Base-by-base conservation (phyloP, 1,284 basidiomycete genomes). In the Albatrellus sp. region DNA sequence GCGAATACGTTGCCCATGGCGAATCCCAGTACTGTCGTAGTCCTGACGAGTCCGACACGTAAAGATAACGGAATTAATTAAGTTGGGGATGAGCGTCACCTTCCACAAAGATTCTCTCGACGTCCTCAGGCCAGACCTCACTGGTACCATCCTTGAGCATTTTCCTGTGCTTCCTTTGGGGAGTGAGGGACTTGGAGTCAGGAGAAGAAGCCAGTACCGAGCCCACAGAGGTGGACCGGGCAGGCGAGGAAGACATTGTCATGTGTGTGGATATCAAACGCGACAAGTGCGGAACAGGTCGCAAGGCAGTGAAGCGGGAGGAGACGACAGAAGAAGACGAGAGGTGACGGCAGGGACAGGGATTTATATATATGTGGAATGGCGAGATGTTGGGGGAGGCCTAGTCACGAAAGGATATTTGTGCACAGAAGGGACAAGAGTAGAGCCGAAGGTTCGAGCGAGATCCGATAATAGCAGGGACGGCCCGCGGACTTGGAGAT, bases 111-210 rank as follows among this genome's bases (percentile, higher is more conserved):
- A 81, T 60, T 55, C 70, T 69, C 57, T 87, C 84, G 54, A 87
- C 71, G 40, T 66, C 62, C 58, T 85, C 80, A 42, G 83, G 84
- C 83, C 83, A 87, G 43, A 87, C 83, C 53, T 87, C 84, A 57
- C 76, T 78, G 48, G 75, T 73, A 57, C 83, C 83, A 56, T 86
- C 82, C 58, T 85, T 86, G 62, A 87, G 69, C 50, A 87, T 77
- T 59, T 87, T 87, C 55, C 81, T 70, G 63, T 88, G 84, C 53
- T 87, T 86, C 46, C 84, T 71, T 59, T 80, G 77, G 24, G 84
- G 84, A 1, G 80, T 86, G 57, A 84, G 73, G 46, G 72, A 69
- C 54, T 58, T 46, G 16, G 42, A 44, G 4, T 47, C 50, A 3
- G 50, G 12, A 4, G 49, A 43, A 38, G 51, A 48, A 17, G 52